Evolutionary conservation across 1,139 yeast species (phyloP), one percentile per base, ranked within the genome.

Genomic region (Hemisphaericaspora lyxosophila): DNA sequence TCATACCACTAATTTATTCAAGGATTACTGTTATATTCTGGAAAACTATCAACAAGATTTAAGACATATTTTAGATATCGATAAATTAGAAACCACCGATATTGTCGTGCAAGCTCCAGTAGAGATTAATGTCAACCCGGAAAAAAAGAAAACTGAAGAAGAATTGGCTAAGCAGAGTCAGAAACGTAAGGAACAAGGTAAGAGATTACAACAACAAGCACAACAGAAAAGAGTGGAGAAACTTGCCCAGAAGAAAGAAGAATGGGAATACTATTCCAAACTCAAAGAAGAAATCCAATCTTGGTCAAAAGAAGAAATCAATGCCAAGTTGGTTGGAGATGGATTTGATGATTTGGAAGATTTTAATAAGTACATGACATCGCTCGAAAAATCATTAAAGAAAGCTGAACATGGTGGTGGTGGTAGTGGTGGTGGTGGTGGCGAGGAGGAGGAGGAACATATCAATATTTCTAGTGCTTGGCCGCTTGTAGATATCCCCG

Each of bases 171-270:
- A 75, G 28, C 90, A 87, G 46, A 82, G 92, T 2, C 92, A 85
- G 48, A 82, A 84, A 55, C 76, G 96, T 44, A 75, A 79, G 50
- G 97, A 90, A 56, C 87, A 86, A 48, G 97, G 97, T 4, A 78
- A 82, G 47, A 71, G 96, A 48, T 70, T 94, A 43, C 97, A 92
- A 61, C 95, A 88, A 53, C 97, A 89, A 60, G 97, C 97, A 0
- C 89, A 85, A 48, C 83, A 82, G 50, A 84, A 83, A 50, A 70
- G 98, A 41, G 61, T 80, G 5, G 97, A 90, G 54, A 89, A 87
- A 55, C 65, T 88, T 37, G 70, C 78, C 18, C 87, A 87, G 53
- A 87, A 87, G 49, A 94, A 89, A 50, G 80, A 83, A 49, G 97
- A 92, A 55, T 77, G 73, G 48, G 84, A 76, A 35, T 87, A 88